Base-by-base conservation (phyloP, 768 basidiomycete species). In the Candolleomyces eurysporus region DNA sequence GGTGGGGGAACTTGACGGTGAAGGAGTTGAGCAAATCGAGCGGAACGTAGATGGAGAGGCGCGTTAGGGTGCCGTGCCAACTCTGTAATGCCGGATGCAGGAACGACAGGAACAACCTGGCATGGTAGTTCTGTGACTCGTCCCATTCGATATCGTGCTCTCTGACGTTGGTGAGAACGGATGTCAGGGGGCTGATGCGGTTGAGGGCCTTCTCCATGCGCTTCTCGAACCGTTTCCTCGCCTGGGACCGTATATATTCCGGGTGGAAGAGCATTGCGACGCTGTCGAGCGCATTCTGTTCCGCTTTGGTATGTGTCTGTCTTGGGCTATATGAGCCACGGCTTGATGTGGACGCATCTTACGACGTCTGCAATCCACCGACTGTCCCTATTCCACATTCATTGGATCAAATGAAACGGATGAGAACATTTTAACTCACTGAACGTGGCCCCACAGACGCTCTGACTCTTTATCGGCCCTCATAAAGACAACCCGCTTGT, bases 121-220 rank as follows among this genome's bases (percentile, higher is more conserved):
- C 67, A 49, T 79, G 78, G 59, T 75, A 75, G 0, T 62, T 65
- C 5, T 59, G 48, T 21, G 69, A 66, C 32, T 75, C 74, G 48
- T 78, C 72, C 76, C 79, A 82, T n/a, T 70, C 70, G 22, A 83
- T 67, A 14, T 65, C 66, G 66, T 79, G 82, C 54, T 74, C 74
- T 31, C 71, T 62, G 11, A 81, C 67, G 9, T 74, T 66, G 11
- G 61, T 64, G 62, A 82, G 73, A 2, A 60, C 65, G 39, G 64
- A 61, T 16, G 80, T 71, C 0, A 76, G 71, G 11, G 72, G 66
- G 11, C 68, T 69, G 54, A 82, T 64, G 43, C 68, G 70, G 5
- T 58, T 63, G 7, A 73, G 74, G 50, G 79, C 78, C 64, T 79
- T 80, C 48, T 64, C 56, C 40, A 81, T 46, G 5, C 77, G 75